Base-by-base conservation (phyloP, 2,329 filamentous ascomycete genomes). In the Phyllosticta paracitricarpa region DNA sequence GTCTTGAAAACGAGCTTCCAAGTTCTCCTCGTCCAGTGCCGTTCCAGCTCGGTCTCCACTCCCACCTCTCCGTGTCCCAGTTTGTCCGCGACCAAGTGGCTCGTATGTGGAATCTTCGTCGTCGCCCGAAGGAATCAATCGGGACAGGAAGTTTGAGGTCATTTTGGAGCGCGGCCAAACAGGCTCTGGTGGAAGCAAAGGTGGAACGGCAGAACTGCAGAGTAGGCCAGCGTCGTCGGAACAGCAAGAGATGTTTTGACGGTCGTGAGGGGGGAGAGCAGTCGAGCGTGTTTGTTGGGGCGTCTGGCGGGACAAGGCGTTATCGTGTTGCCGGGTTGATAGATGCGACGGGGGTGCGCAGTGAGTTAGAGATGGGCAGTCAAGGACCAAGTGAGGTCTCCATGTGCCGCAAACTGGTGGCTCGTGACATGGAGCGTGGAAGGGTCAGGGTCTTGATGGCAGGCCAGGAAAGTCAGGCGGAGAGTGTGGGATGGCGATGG, bases 61-160 rank as follows among this genome's bases (percentile, higher is more conserved):
- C 66, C 70, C 64, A 4, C 65, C 66, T 59, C 65, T 64, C 62
- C 68, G 69, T 56, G 63, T 66, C 35, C 65, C 66, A 30, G 64
- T 62, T 26, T 48, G 28, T 28, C 51, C 51, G 19, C 60, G 35
- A 57, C 65, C 64, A 4, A 68, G 56, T 12, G 66, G 62, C 19
- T 69, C 77, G 67, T 76, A 77, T 63, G 80, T 76, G 26, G 78
- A 79, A 19, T 72, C 75, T 9, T 78, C 78, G 64, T 78, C 77
- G 53, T 76, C 75, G 8, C 71, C 69, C n/a, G 78, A 75, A 52
- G 79, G 79, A 25, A 82, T 73, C 51, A 82, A 76, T 61, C 79
- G 77, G 54, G 80, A 82, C 51, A 83, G 71, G 19, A 82, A 71
- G 66, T 81, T 79, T 64, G 81, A 82, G 59, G 80, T 76, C 78